Conservation (phyloP, 2,329 filamentous ascomycete species). For the Drechslerella stenobrocha region DNA sequence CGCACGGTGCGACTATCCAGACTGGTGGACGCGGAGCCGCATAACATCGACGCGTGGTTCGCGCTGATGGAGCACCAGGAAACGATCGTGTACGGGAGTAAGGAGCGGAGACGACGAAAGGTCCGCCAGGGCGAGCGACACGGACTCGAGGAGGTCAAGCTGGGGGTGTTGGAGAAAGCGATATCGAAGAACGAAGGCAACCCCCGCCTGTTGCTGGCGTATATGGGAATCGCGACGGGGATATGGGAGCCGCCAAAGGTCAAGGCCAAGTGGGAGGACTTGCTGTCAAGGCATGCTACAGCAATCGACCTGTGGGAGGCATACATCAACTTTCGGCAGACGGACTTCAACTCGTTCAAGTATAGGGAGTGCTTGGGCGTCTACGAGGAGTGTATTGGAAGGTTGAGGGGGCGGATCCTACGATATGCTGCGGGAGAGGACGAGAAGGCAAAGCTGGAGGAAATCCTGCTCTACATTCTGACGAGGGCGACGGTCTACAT, state of each 20-base stretch:
- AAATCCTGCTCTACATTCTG: constrained; percentile 66
- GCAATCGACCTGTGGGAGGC: constrained; percentile 72
- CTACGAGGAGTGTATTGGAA: constrained; percentile 64
- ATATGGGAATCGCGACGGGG: constrained; percentile 73
- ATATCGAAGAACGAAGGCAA: constrained; percentile 62
- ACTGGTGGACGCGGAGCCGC: constrained; percentile 67
- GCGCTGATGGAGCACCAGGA: constrained; percentile 79
- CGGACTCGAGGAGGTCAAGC: constrained; percentile 75
- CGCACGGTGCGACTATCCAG: constrained; percentile 52
- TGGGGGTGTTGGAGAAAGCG: constrained; percentile 78
- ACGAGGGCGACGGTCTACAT: constrained; percentile 74
- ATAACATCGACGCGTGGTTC: constrained; percentile 73
- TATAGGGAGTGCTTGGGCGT: constrained; percentile 68
- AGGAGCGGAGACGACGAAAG: constrained; percentile 56
- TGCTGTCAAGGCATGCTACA: constrained; percentile 62
- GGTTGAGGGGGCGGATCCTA: constrained; percentile 54
- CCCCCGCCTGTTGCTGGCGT: constrained; percentile 66
- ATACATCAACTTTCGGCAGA: constrained; percentile 60
- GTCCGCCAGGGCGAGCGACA: constrained; percentile 58
- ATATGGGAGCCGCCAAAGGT: constrained; percentile 71
- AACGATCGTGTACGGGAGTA: constrained; percentile 59
- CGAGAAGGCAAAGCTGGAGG: constrained; percentile 49
- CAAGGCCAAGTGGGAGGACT: constrained; percentile 67
- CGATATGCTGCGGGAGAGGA: constrained; percentile 9
- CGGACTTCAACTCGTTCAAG: constrained; percentile 67